A percentile compares a stretch with the other conserved stretches of the same genome.
phyloP scores from a whole-genome alignment of 495 filamentous ascomycete species.

The Podospora sp. region DNA sequence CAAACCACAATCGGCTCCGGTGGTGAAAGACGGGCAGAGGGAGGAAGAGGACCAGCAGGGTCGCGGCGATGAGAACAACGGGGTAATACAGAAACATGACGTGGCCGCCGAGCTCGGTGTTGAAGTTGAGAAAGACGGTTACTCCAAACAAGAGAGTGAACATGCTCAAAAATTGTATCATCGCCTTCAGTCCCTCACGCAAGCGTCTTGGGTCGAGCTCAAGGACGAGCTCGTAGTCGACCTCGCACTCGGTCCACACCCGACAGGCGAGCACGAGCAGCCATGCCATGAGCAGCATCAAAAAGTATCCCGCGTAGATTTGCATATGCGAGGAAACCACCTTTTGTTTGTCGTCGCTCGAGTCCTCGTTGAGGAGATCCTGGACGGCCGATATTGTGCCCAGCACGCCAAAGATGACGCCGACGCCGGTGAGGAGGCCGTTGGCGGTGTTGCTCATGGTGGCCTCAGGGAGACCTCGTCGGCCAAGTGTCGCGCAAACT shows the following conservation, averaged over 20 bases:
- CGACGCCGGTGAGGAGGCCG: conserved; percentile 74
- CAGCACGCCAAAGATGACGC: conserved; percentile 71
- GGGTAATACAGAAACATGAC: conserved; percentile 85
- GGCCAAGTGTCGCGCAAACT: too few relatives aligned
- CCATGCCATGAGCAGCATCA: conserved; percentile 70
- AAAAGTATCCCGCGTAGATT: conserved; percentile 84
- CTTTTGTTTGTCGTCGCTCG: conserved; percentile 48
- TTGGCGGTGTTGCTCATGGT: conserved; percentile 74
- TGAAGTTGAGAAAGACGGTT: conserved; percentile 86
- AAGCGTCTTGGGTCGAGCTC: conserved; percentile 86
- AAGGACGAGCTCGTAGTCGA: conserved; percentile 96
- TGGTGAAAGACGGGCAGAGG: conserved; percentile 77
- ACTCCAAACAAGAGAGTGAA: conserved; percentile 79
- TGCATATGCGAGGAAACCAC: conserved; percentile 71
- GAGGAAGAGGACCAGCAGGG: conserved; percentile 68
- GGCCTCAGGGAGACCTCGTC: too few relatives aligned
- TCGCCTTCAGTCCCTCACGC: conserved; percentile 77
- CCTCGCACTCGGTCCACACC: conserved; percentile 77
- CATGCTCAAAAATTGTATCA: conserved; percentile 78
- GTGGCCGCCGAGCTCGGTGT: conserved; percentile 57
- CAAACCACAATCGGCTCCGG: conserved; percentile 76
- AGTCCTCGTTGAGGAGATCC: conserved; percentile 56
- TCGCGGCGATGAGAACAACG: conserved; percentile 70
- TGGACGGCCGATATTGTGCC: conserved; percentile 67
- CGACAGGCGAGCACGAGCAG: conserved; percentile 78